Conservation (phyloP, 2,329 filamentous ascomycete genomes). For the Orbilia brochopaga region DNA sequence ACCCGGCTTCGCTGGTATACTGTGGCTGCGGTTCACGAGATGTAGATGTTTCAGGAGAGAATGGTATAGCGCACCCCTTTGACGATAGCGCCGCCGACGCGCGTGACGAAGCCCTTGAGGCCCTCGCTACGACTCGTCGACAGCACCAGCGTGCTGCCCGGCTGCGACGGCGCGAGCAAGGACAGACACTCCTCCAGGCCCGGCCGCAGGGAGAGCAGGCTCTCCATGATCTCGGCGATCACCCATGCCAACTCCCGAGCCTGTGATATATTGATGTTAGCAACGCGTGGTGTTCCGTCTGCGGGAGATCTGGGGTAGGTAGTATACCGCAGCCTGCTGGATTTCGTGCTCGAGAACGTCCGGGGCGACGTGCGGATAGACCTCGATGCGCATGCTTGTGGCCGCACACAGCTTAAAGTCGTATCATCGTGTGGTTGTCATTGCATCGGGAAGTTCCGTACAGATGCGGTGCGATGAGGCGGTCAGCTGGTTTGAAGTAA, state of each 20-base stretch:
- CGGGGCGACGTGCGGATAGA: conserved; percentile 35
- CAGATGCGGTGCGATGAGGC: too few species aligned
- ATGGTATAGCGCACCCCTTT: conserved; percentile 81
- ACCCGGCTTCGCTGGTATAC: too few species aligned
- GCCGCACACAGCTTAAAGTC: not conserved
- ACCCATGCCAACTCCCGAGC: conserved; percentile 70
- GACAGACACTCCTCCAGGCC: conserved; percentile 88
- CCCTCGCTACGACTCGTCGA: conserved; percentile 85
- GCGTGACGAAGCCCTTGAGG: conserved; percentile 89
- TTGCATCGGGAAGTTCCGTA: too few species aligned
- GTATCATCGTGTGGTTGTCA: too few species aligned
- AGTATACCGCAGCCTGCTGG: conserved; percentile 34
- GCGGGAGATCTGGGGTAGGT: not conserved
- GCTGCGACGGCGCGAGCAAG: conserved; percentile 81
- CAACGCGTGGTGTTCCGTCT: too few species aligned
- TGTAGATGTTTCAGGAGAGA: too few species aligned
- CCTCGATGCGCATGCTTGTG: conserved; percentile 34
- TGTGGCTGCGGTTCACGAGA: too few species aligned
- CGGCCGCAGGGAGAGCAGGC: conserved; percentile 67
- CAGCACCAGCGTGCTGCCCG: conserved; percentile 85
- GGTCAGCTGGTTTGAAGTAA: too few species aligned
- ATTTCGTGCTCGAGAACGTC: conserved; percentile 42
- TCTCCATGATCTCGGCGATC: conserved; percentile 67
- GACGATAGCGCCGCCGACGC: conserved; percentile 86
- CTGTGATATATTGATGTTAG: conserved; percentile 56